These are phyloP conservation scores for Poteriospumella lacustris DNA, from an alignment of 108 stramenopile species.

Conservation along the genomic window DNA sequence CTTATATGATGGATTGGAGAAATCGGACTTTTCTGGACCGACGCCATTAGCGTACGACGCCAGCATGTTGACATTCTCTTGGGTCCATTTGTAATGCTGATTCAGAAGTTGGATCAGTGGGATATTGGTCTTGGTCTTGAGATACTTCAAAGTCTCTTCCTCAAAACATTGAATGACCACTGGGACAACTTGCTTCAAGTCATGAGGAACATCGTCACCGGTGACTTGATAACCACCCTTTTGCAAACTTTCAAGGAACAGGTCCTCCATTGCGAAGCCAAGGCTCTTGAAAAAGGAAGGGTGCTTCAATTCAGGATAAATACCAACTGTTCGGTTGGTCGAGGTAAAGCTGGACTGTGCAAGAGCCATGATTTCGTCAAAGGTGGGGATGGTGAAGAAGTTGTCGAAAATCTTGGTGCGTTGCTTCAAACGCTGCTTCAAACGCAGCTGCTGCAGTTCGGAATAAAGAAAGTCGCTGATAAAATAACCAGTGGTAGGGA, in stretches of 20 bases:
- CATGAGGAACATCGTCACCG: not conserved
- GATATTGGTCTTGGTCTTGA: not conserved
- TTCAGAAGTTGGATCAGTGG: slow-evolving; percentile 15
- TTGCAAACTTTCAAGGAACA: not conserved
- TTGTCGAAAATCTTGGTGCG: slow-evolving; percentile 48
- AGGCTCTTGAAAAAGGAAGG: not conserved
- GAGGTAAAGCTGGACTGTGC: slow-evolving; percentile 57
- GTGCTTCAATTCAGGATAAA: slow-evolving; percentile 35
- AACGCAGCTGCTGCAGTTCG: slow-evolving; percentile 57
- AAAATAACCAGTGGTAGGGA: not conserved
- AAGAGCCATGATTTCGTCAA: slow-evolving; percentile 60
- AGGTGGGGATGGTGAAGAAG: slow-evolving; percentile 61
- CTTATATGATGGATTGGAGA: not conserved
- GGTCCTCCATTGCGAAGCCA: slow-evolving; percentile 14
- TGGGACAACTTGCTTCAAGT: slow-evolving; percentile 6
- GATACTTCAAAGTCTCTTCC: not conserved
- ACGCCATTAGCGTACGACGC: not conserved
- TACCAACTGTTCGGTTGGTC: slow-evolving; percentile 5
- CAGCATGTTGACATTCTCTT: not conserved
- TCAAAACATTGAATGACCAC: slow-evolving; percentile 21
- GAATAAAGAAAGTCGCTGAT: slow-evolving; percentile 57
- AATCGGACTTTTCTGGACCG: slow-evolving; percentile 9
- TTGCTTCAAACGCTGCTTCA: slow-evolving; percentile 51
- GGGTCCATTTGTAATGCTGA: not conserved
- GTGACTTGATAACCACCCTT: not conserved